Evolutionary conservation across 108 stramenopile genomes (phyloP).

Genomic region (Nitzschia sp.): DNA sequence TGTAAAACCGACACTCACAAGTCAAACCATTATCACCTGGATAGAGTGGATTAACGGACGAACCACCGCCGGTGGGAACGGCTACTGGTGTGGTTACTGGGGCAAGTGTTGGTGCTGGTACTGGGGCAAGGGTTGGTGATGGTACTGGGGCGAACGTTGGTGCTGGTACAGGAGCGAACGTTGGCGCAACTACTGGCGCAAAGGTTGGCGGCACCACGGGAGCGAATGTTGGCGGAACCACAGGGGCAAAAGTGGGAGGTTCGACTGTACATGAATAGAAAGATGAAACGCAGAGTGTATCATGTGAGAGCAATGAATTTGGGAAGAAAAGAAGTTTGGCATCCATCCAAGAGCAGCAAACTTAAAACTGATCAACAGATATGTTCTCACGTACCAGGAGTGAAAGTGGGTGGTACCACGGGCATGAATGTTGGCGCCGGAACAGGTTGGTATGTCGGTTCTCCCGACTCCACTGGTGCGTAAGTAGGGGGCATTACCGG

Average conservation of each 20-base stretch:
- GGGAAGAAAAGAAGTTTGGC: no score
- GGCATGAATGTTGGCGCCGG: background rate
- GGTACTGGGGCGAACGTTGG: background rate
- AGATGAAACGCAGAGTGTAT: no score
- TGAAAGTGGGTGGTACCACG: background rate
- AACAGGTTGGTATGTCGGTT: background rate
- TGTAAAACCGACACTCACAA: background rate
- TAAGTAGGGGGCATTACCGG: background rate
- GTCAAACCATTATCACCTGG: background rate
- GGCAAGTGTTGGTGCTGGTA: background rate
- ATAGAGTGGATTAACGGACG: background rate
- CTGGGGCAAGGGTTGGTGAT: background rate
- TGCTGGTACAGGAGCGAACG: background rate
- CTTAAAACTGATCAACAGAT: no score
- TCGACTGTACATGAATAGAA: no score
- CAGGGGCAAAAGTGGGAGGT: no score
- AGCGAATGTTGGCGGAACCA: background rate
- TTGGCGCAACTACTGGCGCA: background rate
- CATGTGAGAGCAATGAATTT: no score
- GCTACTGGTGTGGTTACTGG: background rate
- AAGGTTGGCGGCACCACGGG: background rate
- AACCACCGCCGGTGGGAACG: background rate
- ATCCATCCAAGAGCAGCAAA: no score
- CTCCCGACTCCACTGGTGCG: slow-evolving; percentile 1
- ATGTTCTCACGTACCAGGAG: background rate